phyloP scores from a whole-genome alignment of 352 stramenopile species.

The Halophytophthora batemanensis region DNA sequence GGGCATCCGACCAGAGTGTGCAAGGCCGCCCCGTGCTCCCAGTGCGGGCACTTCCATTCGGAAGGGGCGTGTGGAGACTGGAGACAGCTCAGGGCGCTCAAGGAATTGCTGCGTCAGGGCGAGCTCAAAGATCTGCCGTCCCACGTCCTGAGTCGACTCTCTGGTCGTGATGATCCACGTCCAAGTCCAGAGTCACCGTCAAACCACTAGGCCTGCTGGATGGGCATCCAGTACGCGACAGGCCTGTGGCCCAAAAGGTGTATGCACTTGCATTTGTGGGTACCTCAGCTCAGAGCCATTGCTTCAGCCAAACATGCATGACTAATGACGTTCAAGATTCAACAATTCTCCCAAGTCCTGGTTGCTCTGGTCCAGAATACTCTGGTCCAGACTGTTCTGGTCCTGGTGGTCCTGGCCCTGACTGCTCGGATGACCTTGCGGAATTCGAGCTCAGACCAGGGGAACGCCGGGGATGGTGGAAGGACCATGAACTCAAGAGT shows the following conservation, averaged over 20 bases:
- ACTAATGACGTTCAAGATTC: constrained; percentile 8
- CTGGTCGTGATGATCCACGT: no score
- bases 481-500: not conserved
- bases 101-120: not conserved
- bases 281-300: not conserved
- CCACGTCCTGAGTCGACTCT: not conserved
- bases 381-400: no score
- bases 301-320: constrained; percentile 9
- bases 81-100: not conserved
- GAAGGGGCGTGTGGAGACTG: not conserved
- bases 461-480: constrained; percentile 15
- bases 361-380: no score
- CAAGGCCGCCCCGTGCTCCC: not conserved
- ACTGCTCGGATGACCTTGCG: constrained; percentile 5
- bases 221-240: constrained; percentile 16
- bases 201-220: constrained; percentile 19
- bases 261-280: constrained; percentile 13
- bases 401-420: no score
- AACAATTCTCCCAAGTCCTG: constrained; percentile 1
- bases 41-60: not conserved
- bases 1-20: not conserved
- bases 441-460: constrained; percentile 5
- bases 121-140: not conserved
- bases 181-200: constrained; percentile 1
- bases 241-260: constrained; percentile 5